These are phyloP conservation scores for Eutrema japonicum DNA, from an alignment of 345 rosid species.

Conservation along the genomic window DNA sequence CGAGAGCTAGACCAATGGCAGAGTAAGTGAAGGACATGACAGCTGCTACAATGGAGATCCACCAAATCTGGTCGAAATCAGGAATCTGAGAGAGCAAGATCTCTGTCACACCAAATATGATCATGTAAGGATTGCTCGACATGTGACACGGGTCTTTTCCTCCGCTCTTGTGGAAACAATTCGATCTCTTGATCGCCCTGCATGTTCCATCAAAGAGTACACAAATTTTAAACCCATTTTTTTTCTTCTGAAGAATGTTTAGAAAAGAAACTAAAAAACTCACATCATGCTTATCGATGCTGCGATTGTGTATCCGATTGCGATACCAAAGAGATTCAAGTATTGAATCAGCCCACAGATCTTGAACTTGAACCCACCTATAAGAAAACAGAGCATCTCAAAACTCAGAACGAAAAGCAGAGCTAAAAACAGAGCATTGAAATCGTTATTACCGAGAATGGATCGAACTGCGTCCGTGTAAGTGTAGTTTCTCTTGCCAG, in stretches of 20 bases:
- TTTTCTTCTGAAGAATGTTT: not conserved
- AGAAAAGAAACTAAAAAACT: constrained; percentile 21
- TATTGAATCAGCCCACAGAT: constrained; percentile 73
- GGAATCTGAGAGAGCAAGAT: constrained; percentile 80
- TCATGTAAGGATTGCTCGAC: constrained; percentile 78
- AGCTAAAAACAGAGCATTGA: not conserved
- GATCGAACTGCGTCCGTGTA: constrained; percentile 79
- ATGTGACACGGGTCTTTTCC: constrained; percentile 64
- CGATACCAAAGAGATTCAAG: constrained; percentile 67
- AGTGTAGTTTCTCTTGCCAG: constrained; percentile 78
- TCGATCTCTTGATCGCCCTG: constrained; percentile 85
- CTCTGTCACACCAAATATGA: constrained; percentile 67
- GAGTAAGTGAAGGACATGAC: constrained; percentile 97
- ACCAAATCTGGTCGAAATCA: constrained; percentile 82
- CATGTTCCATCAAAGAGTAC: constrained; percentile 9
- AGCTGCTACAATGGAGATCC: constrained; percentile 91
- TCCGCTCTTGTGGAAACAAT: constrained; percentile 72
- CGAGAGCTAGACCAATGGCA: constrained; percentile 84
- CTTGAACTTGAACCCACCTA: constrained; percentile 75
- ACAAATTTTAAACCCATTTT: not conserved
- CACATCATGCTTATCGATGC: constrained; percentile 84
- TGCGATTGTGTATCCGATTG: constrained; percentile 78
- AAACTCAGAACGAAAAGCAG: not conserved
- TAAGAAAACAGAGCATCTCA: not conserved
- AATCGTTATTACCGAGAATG: constrained; percentile 57